A percentile compares a stretch with the other conserved stretches of the same genome.
Conservation (phyloP, 2,329 filamentous ascomycete species). For the Sarocladiaceae sp. region DNA sequence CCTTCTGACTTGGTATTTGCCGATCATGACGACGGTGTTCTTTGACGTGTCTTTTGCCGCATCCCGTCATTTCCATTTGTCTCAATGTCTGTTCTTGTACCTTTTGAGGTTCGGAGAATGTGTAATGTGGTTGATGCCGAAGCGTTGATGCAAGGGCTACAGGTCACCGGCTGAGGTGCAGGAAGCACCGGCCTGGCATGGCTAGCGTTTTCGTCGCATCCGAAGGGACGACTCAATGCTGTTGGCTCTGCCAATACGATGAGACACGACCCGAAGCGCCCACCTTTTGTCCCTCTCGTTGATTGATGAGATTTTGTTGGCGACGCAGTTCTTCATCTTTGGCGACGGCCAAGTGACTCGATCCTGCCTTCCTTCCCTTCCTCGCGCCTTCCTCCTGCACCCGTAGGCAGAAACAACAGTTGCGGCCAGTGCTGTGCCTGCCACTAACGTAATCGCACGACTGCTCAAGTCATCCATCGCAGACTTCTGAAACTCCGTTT, state of each 20-base stretch:
- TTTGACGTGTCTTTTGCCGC: too few species aligned
- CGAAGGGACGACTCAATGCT: background rate
- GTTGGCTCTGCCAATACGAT: background rate
- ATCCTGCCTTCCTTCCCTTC: background rate
- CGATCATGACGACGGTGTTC: too few species aligned
- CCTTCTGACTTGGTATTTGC: too few species aligned
- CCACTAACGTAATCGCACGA: background rate
- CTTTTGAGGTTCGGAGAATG: too few species aligned
- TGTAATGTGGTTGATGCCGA: too few species aligned
- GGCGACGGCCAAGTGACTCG: too few species aligned
- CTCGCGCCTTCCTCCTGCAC: background rate
- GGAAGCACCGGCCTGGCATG: background rate
- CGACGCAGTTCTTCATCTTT: too few species aligned
- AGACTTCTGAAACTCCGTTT: background rate
- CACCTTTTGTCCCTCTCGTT: too few species aligned
- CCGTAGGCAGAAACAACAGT: background rate
- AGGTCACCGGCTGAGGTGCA: background rate
- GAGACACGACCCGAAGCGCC: background rate
- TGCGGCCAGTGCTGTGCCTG: background rate
- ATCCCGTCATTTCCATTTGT: too few species aligned
- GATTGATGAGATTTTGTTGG: too few species aligned
- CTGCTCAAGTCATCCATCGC: background rate
- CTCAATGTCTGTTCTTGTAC: too few species aligned
- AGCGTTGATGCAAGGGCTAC: too few species aligned
- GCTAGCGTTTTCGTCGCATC: background rate